Percentiles rank a stretch among this genome's conserved stretches.
Conservation (phyloP, 306 rosid species). For the Cotoneaster glaucophyllus region DNA sequence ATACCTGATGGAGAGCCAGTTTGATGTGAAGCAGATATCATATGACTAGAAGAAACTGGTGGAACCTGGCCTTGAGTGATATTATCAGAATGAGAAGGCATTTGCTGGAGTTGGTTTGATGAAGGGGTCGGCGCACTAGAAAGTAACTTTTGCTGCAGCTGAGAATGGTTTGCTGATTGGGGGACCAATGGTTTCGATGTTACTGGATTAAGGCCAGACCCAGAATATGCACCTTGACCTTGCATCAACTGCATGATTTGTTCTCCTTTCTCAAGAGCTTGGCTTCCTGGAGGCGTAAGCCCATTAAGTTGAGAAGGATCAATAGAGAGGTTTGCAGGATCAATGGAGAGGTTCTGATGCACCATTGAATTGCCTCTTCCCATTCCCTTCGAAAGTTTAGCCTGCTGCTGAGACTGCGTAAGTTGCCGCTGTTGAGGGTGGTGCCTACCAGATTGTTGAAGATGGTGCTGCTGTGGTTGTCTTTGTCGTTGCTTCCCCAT, state of each 20-base stretch:
- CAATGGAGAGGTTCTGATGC: constrained; percentile 62
- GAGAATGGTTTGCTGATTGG: constrained; percentile 63
- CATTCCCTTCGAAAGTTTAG: constrained; percentile 67
- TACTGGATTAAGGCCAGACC: constrained; percentile 56
- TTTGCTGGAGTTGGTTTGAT: constrained; percentile 57
- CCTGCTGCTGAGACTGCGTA: constrained; percentile 70
- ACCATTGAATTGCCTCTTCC: constrained; percentile 66
- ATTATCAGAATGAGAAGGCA: constrained; percentile 59
- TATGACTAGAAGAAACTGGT: constrained; percentile 43
- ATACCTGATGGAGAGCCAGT: constrained; percentile 27
- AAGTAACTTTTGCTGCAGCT: constrained; percentile 59
- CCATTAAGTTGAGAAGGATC: constrained; percentile 81
- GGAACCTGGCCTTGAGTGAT: constrained; percentile 54
- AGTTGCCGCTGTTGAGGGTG: constrained; percentile 83
- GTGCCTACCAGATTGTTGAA: constrained; percentile 78
- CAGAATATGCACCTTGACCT: constrained; percentile 67
- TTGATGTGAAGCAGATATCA: constrained; percentile 46
- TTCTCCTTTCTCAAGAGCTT: constrained; percentile 85
- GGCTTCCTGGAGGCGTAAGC: constrained; percentile 65
- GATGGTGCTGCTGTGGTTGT: constrained; percentile 63
- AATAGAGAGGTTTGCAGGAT: constrained; percentile 46
- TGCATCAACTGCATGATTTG: constrained; percentile 65
- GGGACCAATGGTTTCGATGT: constrained; percentile 57
- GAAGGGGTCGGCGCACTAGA: constrained; percentile 47
- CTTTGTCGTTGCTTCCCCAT: constrained; percentile 69